Evolutionary conservation across 129 eudicot genomes (phyloP).

Genomic region (Erigeron canadensis): DNA sequence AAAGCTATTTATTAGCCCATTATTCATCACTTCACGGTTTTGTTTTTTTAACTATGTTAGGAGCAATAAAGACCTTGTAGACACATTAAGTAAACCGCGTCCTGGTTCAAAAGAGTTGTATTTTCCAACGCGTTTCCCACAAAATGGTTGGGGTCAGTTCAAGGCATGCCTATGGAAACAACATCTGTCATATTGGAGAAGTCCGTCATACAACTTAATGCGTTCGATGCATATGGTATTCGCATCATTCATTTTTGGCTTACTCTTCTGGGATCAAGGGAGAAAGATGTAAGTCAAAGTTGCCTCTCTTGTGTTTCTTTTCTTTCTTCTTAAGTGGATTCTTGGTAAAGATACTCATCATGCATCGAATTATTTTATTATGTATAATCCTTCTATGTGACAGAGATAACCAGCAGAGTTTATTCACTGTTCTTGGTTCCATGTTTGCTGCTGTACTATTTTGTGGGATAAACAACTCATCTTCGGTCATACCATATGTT

Average conservation of each 20-base stretch:
- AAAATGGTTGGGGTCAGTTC: slow-evolving; percentile 34
- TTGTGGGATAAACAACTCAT: slow-evolving; percentile 23
- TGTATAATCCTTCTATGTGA: slow-evolving; percentile 15
- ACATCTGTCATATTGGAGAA: slow-evolving; percentile 41
- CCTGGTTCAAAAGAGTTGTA: slow-evolving; percentile 34
- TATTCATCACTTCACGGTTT: not conserved
- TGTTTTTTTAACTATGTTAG: slow-evolving; percentile 20
- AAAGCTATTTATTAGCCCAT: not conserved
- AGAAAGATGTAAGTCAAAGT: slow-evolving; percentile 31
- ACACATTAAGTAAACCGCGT: slow-evolving; percentile 26
- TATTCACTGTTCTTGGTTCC: slow-evolving; percentile 28
- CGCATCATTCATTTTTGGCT: slow-evolving; percentile 31
- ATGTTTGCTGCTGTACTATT: slow-evolving; percentile 23
- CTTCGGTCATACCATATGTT: slow-evolving; percentile 29
- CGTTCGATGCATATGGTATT: slow-evolving; percentile 27
- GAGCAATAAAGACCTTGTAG: slow-evolving; percentile 31
- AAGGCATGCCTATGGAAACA: slow-evolving; percentile 43
- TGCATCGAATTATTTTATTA: too few species aligned
- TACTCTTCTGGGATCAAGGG: slow-evolving; percentile 41
- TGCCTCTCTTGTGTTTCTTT: not conserved
- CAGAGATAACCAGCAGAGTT: slow-evolving; percentile 28
- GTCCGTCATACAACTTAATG: slow-evolving; percentile 41
- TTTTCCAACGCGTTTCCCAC: slow-evolving; percentile 37
- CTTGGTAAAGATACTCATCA: too few species aligned
- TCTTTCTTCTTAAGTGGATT: not conserved